Evolutionary conservation across 768 basidiomycete genomes (phyloP), one percentile per base, ranked within the genome.

Genomic region (Russula ochroleuca): DNA sequence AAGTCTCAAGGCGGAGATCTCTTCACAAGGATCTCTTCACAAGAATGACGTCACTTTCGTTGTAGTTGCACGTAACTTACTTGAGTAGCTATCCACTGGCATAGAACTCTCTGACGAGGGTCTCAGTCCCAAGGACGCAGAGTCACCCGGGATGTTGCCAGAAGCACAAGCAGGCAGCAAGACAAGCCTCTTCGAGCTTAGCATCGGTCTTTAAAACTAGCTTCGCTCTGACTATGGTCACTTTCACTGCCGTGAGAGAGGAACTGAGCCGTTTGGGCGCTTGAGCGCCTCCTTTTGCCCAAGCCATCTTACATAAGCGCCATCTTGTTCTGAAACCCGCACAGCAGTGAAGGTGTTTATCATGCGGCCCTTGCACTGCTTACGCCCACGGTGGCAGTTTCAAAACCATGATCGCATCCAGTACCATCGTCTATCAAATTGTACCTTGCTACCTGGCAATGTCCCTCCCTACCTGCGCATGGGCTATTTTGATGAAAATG

Each of bases 1-100:
- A 41, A 49, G 19, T 31, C 49, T 21, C 0, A 1, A 33, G 40
- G 37, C 11, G 1, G 4, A 47, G 13, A 23, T 40, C 58, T 40
- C 56, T 37, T 17, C 19, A 19, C 37, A 3, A 9, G 57, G 13
- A 23, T 40, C 58, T 40, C 56, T 37, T 17, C 19, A 19, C 37
- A 28, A 3, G 3, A 37, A 57, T 63, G 62, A 57, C 57, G 56
- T 63, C 57, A 63, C 28, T 28, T 28, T 19, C 10, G 5, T 49
- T 49, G 15, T 28, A 17, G 48, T 28, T n/a, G n/a, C n/a, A n/a
- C n/a, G n/a, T n/a, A n/a, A n/a, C n/a, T n/a, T n/a, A n/a, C n/a
- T n/a, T n/a, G n/a, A n/a, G n/a, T n/a, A n/a, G n/a, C n/a, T n/a
- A n/a, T n/a, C n/a, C n/a, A n/a, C n/a, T n/a, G n/a, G n/a, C n/a